Evolutionary conservation across 202 grass and related monocot species (phyloP).

Genomic region (Schoenoplectus triqueter): DNA sequence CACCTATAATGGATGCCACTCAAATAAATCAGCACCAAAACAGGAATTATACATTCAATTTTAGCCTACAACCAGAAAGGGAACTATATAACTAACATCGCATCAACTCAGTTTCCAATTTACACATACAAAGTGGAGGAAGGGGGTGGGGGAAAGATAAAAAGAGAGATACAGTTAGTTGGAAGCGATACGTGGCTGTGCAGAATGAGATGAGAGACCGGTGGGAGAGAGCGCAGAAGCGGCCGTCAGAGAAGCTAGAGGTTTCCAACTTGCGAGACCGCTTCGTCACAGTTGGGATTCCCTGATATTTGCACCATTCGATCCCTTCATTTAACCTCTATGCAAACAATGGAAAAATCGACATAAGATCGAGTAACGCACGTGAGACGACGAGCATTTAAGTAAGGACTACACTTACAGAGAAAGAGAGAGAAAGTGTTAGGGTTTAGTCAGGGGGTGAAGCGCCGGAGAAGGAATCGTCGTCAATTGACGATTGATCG

Average conservation of each 20-base stretch:
- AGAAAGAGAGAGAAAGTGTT: conserved; percentile 8
- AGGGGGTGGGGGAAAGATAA: background rate
- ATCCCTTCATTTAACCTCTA: background rate
- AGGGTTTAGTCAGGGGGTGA: background rate
- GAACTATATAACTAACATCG: background rate
- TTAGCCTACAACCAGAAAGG: background rate
- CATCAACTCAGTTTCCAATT: background rate
- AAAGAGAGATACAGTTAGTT: conserved; percentile 45
- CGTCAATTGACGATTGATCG: too few species aligned
- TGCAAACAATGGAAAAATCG: background rate
- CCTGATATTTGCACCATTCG: conserved; percentile 38
- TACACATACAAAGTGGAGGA: background rate
- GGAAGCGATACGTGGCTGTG: background rate
- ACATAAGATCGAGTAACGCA: background rate
- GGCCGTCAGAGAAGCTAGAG: conserved; percentile 5
- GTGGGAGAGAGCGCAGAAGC: too few species aligned
- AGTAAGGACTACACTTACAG: background rate
- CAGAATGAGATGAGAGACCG: background rate
- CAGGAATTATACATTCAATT: background rate
- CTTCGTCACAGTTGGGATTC: conserved; percentile 37
- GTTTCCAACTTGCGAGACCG: conserved; percentile 23
- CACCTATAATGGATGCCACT: background rate
- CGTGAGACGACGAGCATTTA: background rate
- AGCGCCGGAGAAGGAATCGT: too few species aligned
- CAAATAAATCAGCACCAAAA: background rate